Base-by-base conservation (phyloP, 2,329 filamentous ascomycete species). In the Fusarium sp. region DNA sequence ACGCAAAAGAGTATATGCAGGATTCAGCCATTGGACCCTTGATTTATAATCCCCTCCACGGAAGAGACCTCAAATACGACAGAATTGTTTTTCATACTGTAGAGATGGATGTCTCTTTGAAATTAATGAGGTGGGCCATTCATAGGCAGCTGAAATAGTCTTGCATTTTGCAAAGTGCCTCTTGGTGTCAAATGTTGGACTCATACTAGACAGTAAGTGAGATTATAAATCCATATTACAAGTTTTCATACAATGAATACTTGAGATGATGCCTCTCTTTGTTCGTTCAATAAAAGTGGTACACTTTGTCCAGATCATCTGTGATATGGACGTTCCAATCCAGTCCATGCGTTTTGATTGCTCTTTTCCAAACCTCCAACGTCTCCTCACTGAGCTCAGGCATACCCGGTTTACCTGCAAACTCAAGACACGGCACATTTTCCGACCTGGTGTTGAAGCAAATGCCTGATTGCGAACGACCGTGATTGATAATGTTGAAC, bases 11-110 rank as follows among this genome's bases (percentile, higher is more conserved):
- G 44, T 37, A 37, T 39, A 4, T 19, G 46, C 48, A 34, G 21
- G 4, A 19, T 25, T 28, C 23, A 28, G 12, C 18, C 14, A 53
- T 58, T 51, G 45, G 46, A 42, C 18, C 37, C 23, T 49, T 53
- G 67, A 64, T 70, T 70, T 71, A 71, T 70, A 71, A 70, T 71
- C 62, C 39, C 28, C 10, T 23, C 34, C 55, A 23, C 23, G 41
- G 37, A 39, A 26, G 14, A 9, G 13, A 34, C n/a, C 7, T 6
- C 16, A 57, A 6, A 34, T 23, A 18, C 34, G 10, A 37, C 10
- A 7, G 34, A 37, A 37, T 11, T 4, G 18, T n/a, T 18, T 37
- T 14, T 16, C 7, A 34, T 34, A 18, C 30, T 31, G 14, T 18
- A 37, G 11, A 3, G 2, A 37, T 37, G 18, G 18, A 37, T n/a